Base-by-base conservation (phyloP, 2,329 filamentous ascomycete species). In the Botrytis sinoallii region DNA sequence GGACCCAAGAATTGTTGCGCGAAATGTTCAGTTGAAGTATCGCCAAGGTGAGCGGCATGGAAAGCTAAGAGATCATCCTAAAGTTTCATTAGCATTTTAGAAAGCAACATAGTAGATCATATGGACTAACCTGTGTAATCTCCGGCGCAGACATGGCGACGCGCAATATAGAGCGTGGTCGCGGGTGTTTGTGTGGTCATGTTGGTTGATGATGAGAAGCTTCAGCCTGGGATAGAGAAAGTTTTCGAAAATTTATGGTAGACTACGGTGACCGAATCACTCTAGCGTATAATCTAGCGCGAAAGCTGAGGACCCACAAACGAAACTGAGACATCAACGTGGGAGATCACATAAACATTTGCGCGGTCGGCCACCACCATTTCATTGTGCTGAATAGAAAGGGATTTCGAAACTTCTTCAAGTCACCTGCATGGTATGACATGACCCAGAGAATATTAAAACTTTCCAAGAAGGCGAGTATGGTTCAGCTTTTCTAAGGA, bases 1-100 rank as follows among this genome's bases (percentile, higher is more conserved):
- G 84, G 81, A n/a, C 82, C 78, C 29, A 86, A 75, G 42, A 87
- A 85, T 64, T 81, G 76, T 48, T 77, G 72, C 18, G 85, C 85
- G 81, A 93, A 93, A 78, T 93, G 91, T 29, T 84, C 81, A 60
- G 86, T 82, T 75, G 76, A 75, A 40, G 22, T 59, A 3, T 73
- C 18, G 14, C 77, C 77, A 73, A 81, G 80, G 74, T 81, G 80
- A 42, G 75, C 61, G 1, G 76, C 70, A 65, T 81, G 76, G 72
- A 81, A 81, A 44, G 74, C 74, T 18, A 75, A 32, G 16, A 81
- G 76, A 38, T 81, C 79, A 68, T 79, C 75, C 79, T 81, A 57
- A 32, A 16, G 25, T 57, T 57, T 57, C 5, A 25, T 69, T 25
- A 69, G 66, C 6, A 69, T 69, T 42, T 7, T 59, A n/a, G 6